Conservation (phyloP, 768 basidiomycete genomes). For the Kwoniella mangroviensis region DNA sequence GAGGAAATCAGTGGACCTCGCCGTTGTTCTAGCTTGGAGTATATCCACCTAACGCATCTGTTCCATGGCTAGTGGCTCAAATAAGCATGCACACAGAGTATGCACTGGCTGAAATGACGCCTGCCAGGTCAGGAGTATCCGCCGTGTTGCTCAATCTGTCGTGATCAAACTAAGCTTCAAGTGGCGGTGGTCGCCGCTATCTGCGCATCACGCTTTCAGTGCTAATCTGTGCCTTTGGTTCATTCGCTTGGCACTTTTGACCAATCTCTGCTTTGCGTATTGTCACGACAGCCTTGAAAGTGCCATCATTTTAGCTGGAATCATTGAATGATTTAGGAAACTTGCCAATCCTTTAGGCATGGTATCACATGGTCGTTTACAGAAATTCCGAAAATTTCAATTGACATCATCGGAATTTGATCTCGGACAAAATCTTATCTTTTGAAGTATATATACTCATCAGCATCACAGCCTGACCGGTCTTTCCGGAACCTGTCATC, state of each 20-base stretch:
- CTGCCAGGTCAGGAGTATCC: neutral
- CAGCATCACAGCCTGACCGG: too few species aligned
- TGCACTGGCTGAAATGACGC: neutral
- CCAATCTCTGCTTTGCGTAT: slow-evolving; percentile 9
- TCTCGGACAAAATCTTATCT: neutral
- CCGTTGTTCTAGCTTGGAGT: neutral
- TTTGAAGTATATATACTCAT: too few species aligned
- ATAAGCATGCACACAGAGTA: too few species aligned
- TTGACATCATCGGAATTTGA: neutral
- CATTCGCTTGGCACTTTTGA: neutral
- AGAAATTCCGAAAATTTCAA: slow-evolving; percentile 2
- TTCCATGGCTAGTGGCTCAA: too few species aligned
- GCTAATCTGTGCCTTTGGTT: neutral
- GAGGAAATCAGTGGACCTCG: neutral
- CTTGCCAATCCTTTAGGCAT: neutral
- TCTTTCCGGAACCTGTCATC: neutral
- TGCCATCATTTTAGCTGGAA: neutral
- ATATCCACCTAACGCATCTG: too few species aligned
- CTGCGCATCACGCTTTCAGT: neutral
- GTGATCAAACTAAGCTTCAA: neutral
- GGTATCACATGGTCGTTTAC: slow-evolving; percentile 1
- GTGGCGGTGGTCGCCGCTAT: neutral
- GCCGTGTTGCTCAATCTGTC: neutral
- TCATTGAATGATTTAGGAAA: too few species aligned
- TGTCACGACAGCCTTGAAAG: slow-evolving; percentile 2